phyloP scores from a whole-genome alignment of 805 yeast genomes.

The Torulaspora gathmanii region DNA sequence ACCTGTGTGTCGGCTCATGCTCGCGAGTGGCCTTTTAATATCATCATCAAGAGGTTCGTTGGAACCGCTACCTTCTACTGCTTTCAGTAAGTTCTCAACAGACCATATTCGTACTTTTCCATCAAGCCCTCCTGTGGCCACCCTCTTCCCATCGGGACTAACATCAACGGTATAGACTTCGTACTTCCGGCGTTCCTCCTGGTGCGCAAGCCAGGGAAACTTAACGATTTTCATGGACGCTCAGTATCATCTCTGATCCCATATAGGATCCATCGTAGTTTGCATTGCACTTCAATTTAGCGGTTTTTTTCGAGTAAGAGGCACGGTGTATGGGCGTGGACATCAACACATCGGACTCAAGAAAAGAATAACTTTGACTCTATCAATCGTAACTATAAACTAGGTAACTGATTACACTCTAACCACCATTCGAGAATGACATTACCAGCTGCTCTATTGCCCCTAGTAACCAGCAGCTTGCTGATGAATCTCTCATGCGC shows the following conservation, averaged over 20 bases:
- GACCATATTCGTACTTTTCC: slow-evolving; percentile 93
- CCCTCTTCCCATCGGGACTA: slow-evolving; percentile 72
- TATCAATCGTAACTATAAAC: slow-evolving; percentile 6
- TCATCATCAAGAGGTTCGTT: slow-evolving; percentile 17
- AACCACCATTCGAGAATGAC: slow-evolving; percentile 63
- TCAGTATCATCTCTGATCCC: neutral
- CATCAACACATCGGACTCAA: slow-evolving; percentile 10
- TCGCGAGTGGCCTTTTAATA: slow-evolving; percentile 58
- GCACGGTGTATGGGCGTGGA: slow-evolving; percentile 10
- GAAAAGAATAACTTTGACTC: neutral
- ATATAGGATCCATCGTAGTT: neutral
- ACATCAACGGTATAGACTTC: slow-evolving; percentile 84
- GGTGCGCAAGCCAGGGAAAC: slow-evolving; percentile 68
- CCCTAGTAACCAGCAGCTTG: slow-evolving; percentile 58
- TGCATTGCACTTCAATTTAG: neutral
- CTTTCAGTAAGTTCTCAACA: slow-evolving; percentile 48
- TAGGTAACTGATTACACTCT: slow-evolving; percentile 46
- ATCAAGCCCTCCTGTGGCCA: slow-evolving; percentile 92
- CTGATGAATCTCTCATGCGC: slow-evolving; percentile 46
- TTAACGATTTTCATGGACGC: slow-evolving; percentile 55
- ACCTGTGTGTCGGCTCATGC: slow-evolving; percentile 94
- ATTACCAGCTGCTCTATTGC: slow-evolving; percentile 56
- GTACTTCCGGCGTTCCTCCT: slow-evolving; percentile 72
- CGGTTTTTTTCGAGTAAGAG: neutral
- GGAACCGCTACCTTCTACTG: slow-evolving; percentile 23